Percentiles rank a stretch among this genome's conserved stretches.
Evolutionary conservation across 2,329 filamentous ascomycete genomes (phyloP).

Genomic region (Aspergillus puulaauensis): DNA sequence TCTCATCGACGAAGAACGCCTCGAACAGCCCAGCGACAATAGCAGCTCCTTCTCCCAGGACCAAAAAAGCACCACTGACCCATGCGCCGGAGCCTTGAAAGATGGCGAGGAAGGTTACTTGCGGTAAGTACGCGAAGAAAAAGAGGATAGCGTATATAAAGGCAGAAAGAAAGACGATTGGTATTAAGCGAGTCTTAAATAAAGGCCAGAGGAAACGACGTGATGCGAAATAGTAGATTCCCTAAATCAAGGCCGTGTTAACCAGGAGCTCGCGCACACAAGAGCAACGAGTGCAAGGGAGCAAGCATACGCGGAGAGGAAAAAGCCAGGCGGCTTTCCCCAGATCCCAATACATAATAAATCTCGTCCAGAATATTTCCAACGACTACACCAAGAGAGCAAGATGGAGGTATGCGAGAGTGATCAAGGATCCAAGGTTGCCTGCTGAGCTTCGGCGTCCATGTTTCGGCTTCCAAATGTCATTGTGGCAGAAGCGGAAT

Average conservation of each 20-base stretch:
- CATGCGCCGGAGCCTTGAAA: conserved; percentile 88
- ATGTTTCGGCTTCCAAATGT: background rate
- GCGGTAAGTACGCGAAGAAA: conserved; percentile 81
- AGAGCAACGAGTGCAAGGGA: background rate
- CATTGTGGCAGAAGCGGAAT: background rate
- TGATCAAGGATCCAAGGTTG: background rate
- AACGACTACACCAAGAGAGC: background rate
- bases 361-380: background rate
- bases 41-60: conserved; percentile 66
- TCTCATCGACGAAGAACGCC: conserved; percentile 78
- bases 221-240: conserved; percentile 76
- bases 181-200: conserved; percentile 73
- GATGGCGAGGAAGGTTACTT: conserved; percentile 83
- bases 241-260: conserved; percentile 43
- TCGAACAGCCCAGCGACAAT: conserved; percentile 69
- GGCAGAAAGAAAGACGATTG: conserved; percentile 75
- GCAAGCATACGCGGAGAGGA: conserved; percentile 46
- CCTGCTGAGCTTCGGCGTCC: background rate
- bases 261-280: conserved; percentile 6
- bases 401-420: background rate
- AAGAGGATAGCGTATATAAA: conserved; percentile 86
- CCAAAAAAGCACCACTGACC: conserved; percentile 82
- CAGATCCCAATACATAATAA: conserved; percentile 21
- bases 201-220: conserved; percentile 82
- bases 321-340: conserved; percentile 47